phyloP scores from a whole-genome alignment of 2,329 filamentous ascomycete species.

The Parastagonospora avenae region DNA sequence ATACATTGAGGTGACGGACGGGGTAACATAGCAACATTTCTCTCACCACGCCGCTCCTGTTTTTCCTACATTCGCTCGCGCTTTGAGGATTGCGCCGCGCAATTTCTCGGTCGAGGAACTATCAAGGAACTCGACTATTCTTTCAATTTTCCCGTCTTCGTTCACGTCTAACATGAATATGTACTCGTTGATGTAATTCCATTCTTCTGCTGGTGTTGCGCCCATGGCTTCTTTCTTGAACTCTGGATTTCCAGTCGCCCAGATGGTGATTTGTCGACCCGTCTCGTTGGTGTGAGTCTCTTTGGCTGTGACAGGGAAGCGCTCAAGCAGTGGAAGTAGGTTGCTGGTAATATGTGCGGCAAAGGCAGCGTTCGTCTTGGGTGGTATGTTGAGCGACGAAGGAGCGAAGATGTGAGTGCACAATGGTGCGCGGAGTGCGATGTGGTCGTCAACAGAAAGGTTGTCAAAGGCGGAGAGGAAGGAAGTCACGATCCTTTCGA shows the following conservation, averaged over 20 bases:
- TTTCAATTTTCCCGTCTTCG: constrained; percentile 30
- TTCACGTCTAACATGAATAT: constrained; percentile 41
- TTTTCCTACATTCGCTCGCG: constrained; percentile 8
- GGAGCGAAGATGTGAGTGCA: constrained; percentile 10
- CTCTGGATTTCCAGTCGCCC: constrained; percentile 29
- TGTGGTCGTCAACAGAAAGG: background rate
- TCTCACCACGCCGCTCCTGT: background rate
- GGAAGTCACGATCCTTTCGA: background rate
- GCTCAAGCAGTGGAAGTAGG: constrained; percentile 18
- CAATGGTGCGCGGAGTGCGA: background rate
- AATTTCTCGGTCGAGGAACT: constrained; percentile 17
- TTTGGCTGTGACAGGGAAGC: constrained; percentile 22
- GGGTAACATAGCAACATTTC: background rate
- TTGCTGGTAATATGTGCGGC: constrained; percentile 5
- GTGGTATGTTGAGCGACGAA: constrained; percentile 3
- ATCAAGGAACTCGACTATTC: constrained; percentile 41
- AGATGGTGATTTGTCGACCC: constrained; percentile 32
- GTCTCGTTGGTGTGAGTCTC: constrained; percentile 20
- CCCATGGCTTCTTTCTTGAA: constrained; percentile 34
- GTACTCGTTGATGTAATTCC: constrained; percentile 40
- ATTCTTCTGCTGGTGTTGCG: constrained; percentile 20
- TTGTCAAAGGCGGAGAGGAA: constrained; percentile 2
- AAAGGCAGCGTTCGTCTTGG: constrained; percentile 9
- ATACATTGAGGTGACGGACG: no score
- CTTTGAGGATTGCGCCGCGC: constrained; percentile 4